Evolutionary conservation across 2,329 filamentous ascomycete species (phyloP).

Genomic region (Mollisia scopiformis): DNA sequence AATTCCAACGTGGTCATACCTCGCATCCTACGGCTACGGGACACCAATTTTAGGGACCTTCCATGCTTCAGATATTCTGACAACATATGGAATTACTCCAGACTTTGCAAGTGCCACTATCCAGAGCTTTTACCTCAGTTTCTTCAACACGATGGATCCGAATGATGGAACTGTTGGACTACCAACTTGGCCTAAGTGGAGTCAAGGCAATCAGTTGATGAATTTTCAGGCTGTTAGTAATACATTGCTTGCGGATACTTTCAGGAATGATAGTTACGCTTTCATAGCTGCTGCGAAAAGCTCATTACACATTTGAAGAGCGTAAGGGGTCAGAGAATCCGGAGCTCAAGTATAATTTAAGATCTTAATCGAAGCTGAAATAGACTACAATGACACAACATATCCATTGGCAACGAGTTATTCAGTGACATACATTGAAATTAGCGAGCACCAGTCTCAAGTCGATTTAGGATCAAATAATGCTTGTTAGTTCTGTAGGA

Average conservation of each 20-base stretch:
- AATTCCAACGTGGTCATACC: constrained; percentile 74
- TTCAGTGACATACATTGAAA: too few relatives aligned
- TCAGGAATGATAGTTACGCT: constrained; percentile 47
- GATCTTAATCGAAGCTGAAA: too few relatives aligned
- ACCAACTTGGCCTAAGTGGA: constrained; percentile 57
- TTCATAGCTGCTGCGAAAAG: constrained; percentile 40
- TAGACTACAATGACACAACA: too few relatives aligned
- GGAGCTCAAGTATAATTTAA: too few relatives aligned
- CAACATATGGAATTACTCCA: constrained; percentile 51
- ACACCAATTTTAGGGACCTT: constrained; percentile 76
- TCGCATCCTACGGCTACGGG: constrained; percentile 72
- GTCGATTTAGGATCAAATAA: too few relatives aligned
- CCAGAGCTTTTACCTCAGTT: constrained; percentile 73
- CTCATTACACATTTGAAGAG: constrained; percentile 25
- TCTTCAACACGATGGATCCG: constrained; percentile 71
- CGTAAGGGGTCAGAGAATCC: too few relatives aligned
- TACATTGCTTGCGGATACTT: constrained; percentile 49
- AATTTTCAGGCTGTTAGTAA: constrained; percentile 46
- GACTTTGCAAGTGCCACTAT: constrained; percentile 57
- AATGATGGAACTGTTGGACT: constrained; percentile 51
- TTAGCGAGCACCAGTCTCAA: too few relatives aligned
- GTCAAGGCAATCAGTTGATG: constrained; percentile 50
- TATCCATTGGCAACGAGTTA: too few relatives aligned
- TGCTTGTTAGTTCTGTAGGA: too few relatives aligned
- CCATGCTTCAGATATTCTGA: constrained; percentile 69